Base-by-base conservation (phyloP, 2,329 filamentous ascomycete genomes). In the Microsporum canis region DNA sequence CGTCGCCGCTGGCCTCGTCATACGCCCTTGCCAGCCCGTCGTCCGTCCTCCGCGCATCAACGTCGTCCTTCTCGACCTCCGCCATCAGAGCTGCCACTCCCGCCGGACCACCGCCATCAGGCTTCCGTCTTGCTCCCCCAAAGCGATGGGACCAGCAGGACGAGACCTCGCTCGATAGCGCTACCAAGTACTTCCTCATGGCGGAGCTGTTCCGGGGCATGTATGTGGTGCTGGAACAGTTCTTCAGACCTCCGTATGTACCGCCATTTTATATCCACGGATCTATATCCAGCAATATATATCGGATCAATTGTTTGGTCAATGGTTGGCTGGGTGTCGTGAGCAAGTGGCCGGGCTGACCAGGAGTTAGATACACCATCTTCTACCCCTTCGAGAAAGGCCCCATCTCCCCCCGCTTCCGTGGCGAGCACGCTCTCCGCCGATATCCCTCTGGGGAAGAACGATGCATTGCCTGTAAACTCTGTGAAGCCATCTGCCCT, bases 311-410 rank as follows among this genome's bases (percentile, higher is more conserved):
- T 27, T 36, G 31, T 27, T 56, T 14, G 53, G 12, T 56, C 7
- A 12, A 1, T 10, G 2, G 27, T 12, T 7, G n/a, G n/a, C 12
- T 39, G 8, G 17, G 17, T 23, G 27, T 27, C 17, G 14, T 6
- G 17, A 17, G 10, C 29, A 39, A 43, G 3, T 36, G 23, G 36
- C 39, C 38, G n/a, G 33, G 49, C 49, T 53, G 29, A 53, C 29
- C 29, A 17, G 36, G 38, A 43, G 39, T 33, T 70, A 96, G 91
- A 70, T 96, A 97, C 78, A 99, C 94, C 58, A 99, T 99, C 72
- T 96, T 85, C 81, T 99, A 99, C 73, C 94, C 94, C 49, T 99
- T 96, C 77, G 94, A 99, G 76, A 99, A 99, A 83, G 94, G 94
- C 56, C 94, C 94, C 63, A 96, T 99, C 75, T 96, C 91, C 39